Percentiles rank a stretch among this genome's conserved stretches.
Evolutionary conservation across 2,329 filamentous ascomycete species (phyloP).

Genomic region (Ampelomyces quisqualis): DNA sequence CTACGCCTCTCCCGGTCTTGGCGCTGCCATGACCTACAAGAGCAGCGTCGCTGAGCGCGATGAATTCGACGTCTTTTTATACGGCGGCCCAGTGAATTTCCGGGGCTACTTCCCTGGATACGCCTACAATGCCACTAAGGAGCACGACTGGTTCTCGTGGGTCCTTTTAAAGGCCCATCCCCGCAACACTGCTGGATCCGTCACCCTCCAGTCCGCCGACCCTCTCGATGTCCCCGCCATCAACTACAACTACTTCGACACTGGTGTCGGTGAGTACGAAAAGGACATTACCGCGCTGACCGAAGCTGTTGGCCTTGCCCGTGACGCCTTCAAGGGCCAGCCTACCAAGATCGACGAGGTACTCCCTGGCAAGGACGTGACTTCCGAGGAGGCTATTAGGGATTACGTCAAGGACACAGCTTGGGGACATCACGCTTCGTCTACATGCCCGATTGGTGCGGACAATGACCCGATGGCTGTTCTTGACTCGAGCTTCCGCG

Average conservation of each 20-base stretch:
- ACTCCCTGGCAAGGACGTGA: conserved; percentile 52
- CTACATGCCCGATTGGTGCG: conserved; percentile 59
- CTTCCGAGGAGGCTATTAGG: conserved; percentile 33
- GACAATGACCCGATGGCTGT: conserved; percentile 54
- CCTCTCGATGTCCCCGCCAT: conserved; percentile 66
- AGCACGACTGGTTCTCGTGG: conserved; percentile 55
- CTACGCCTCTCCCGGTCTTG: conserved; percentile 55
- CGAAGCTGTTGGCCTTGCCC: conserved; percentile 56
- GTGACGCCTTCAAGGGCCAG: conserved; percentile 43
- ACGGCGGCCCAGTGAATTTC: conserved; percentile 58
- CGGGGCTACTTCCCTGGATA: conserved; percentile 58
- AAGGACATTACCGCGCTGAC: conserved; percentile 58
- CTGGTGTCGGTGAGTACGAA: conserved; percentile 60
- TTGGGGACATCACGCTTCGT: conserved; percentile 58
- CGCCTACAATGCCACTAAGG: conserved; percentile 53
- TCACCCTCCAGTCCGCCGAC: conserved; percentile 61
- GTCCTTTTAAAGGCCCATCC: conserved; percentile 63
- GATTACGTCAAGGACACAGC: conserved; percentile 35
- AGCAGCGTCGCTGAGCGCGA: conserved; percentile 48
- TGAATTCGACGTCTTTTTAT: conserved; percentile 58
- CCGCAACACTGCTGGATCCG: conserved; percentile 61
- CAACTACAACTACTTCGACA: conserved; percentile 45
- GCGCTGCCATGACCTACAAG: conserved; percentile 51
- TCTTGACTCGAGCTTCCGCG: conserved; percentile 54
- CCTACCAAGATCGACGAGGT: conserved; percentile 46